These are phyloP conservation scores for Penicillium sp. DNA, from an alignment of 2,329 filamentous ascomycete genomes.

Conservation along the genomic window DNA sequence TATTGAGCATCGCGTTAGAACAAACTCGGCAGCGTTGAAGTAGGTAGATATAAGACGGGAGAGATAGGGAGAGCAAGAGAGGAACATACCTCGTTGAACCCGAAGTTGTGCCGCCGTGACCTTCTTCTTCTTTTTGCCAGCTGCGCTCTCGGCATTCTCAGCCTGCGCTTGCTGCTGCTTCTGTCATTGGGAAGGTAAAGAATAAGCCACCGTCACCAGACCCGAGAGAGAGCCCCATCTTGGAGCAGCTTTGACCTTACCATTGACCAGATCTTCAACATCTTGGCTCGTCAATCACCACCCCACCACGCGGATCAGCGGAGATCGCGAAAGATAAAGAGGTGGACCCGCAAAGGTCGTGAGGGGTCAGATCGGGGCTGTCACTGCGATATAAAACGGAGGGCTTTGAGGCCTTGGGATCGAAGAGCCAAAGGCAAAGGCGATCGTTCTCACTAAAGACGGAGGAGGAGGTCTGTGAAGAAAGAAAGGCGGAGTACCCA, in stretches of 20 bases:
- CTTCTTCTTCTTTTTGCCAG: constrained; percentile 89
- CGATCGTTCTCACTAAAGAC: no score
- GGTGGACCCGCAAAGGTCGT: neutral
- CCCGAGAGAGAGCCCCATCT: no score
- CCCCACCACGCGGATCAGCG: constrained; percentile 13
- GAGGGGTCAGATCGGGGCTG: neutral
- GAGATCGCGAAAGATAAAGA: neutral
- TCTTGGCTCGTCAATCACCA: constrained; percentile 47
- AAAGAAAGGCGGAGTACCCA: neutral
- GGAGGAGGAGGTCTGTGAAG: neutral
- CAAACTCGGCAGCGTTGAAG: neutral
- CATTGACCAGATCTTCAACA: constrained; percentile 99
- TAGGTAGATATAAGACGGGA: neutral
- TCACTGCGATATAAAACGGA: neutral
- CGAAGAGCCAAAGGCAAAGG: no score
- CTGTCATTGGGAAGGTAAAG: constrained; percentile 10
- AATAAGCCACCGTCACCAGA: no score
- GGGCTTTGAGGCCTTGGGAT: no score
- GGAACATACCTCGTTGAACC: constrained; percentile 77
- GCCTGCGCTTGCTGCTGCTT: constrained; percentile 91
- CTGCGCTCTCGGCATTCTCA: constrained; percentile 79
- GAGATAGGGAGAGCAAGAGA: neutral
- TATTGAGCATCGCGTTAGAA: constrained; percentile 12
- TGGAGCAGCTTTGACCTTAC: constrained; percentile 46
- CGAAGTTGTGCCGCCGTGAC: constrained; percentile 92